phyloP scores from a whole-genome alignment of 805 yeast genomes.

The Saccharomycopsis babjevae region DNA sequence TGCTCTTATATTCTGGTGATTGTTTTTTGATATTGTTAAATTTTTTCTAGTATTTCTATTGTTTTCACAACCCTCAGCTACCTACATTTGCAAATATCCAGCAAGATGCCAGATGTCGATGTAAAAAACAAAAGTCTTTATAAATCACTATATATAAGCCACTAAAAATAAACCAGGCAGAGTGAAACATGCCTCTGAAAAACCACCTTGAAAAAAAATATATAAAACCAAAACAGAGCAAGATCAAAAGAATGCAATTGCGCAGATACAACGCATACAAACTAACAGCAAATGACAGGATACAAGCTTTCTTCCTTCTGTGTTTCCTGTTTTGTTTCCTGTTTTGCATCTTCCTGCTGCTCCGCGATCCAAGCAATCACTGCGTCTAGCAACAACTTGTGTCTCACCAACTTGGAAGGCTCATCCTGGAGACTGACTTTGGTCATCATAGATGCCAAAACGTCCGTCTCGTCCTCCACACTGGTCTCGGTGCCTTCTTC shows the following conservation, averaged over 20 bases:
- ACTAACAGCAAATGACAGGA: conserved; percentile 8
- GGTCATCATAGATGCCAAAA: conserved; percentile 3
- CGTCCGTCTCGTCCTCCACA: conserved; percentile 2
- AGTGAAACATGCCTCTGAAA: background rate
- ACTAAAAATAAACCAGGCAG: background rate
- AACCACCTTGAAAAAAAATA: background rate
- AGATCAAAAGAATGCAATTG: no score
- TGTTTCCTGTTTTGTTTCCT: background rate
- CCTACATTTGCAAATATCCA: no score
- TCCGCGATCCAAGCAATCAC: conserved; percentile 11
- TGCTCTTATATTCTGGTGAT: no score
- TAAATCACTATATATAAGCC: no score
- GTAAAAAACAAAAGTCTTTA: no score
- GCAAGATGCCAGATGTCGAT: no score
- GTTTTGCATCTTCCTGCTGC: background rate
- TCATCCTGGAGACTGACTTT: background rate
- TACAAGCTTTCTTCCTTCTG: conserved; percentile 6
- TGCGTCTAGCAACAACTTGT: conserved; percentile 13
- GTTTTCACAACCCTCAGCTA: no score
- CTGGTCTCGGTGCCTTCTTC: background rate
- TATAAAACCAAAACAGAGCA: background rate
- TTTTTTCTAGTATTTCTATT: no score
- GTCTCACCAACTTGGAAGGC: conserved; percentile 3
- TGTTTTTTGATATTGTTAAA: no score
- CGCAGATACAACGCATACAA: no score